phyloP scores from a whole-genome alignment of 176 grass and related monocot species.

The Carex myosuroides region DNA sequence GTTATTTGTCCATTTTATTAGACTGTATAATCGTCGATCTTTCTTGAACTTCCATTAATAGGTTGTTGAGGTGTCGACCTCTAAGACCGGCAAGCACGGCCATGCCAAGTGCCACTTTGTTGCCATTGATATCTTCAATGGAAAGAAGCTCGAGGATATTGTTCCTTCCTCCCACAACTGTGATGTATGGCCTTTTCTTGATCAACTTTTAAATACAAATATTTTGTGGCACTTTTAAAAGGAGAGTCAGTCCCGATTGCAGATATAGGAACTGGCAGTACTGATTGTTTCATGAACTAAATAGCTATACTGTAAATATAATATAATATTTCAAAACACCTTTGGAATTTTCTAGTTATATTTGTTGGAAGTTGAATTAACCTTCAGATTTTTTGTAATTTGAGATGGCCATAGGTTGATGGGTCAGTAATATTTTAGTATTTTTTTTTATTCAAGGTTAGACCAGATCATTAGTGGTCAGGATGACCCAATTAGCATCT shows the following conservation, averaged over 20 bases:
- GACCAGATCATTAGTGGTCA: background rate
- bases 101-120: slow-evolving; percentile 97
- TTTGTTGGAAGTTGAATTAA: background rate
- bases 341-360: background rate
- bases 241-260: background rate
- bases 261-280: background rate
- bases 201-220: background rate
- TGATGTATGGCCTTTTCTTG: slow-evolving; percentile 45
- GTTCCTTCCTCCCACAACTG: slow-evolving; percentile 95
- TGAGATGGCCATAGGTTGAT: background rate
- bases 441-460: background rate
- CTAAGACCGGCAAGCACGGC: slow-evolving; percentile 95
- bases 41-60: slow-evolving; percentile 16
- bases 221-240: background rate
- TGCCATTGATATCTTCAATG: slow-evolving; percentile 89
- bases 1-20: background rate
- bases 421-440: background rate
- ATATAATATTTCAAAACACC: background rate
- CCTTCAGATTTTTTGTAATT: background rate
- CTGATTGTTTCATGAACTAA: background rate
- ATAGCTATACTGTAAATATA: background rate
- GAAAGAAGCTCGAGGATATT: slow-evolving; percentile 94
- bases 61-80: slow-evolving; percentile 97
- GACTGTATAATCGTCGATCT: background rate
- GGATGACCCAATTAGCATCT: background rate